Percentiles rank a stretch among this genome's conserved stretches.
These are phyloP conservation scores for Casaregolazyma suthepensis DNA, from an alignment of 1,139 yeast species.

Conservation along the genomic window DNA sequence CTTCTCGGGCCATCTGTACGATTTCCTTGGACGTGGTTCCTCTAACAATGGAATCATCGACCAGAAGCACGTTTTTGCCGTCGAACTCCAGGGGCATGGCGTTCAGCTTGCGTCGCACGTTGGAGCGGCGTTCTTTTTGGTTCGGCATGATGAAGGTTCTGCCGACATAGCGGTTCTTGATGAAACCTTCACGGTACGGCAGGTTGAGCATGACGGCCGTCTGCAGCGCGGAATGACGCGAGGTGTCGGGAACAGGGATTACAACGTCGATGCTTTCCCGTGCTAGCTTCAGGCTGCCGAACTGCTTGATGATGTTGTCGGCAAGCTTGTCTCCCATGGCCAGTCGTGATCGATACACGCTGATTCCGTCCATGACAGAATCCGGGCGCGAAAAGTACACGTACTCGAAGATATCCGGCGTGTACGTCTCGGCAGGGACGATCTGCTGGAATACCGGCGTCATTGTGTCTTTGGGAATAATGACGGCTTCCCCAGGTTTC, in stretches of 20 bases:
- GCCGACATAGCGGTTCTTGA: conserved; percentile 93
- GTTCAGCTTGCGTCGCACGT: conserved; percentile 89
- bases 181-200: conserved; percentile 95
- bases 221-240: conserved; percentile 89
- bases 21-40: conserved; percentile 97
- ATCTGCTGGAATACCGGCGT: conserved; percentile 82
- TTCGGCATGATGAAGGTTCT: conserved; percentile 98
- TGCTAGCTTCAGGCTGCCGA: conserved; percentile 44
- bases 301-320: conserved; percentile 50
- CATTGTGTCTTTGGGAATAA: conserved; percentile 67
- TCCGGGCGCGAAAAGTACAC: conserved; percentile 98
- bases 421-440: conserved; percentile 67
- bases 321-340: conserved; percentile 95
- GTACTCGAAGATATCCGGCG: conserved; percentile 96
- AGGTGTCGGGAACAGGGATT: conserved; percentile 96
- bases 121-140: conserved; percentile 88
- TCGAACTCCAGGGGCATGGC: conserved; percentile 93
- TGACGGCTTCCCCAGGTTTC: conserved; percentile 93
- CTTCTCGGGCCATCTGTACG: conserved; percentile 95
- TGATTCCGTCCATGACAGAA: conserved; percentile 89
- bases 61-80: conserved; percentile 80
- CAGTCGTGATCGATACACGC: conserved; percentile 86
- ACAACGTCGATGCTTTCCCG: conserved; percentile 75
- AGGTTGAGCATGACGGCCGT: conserved; percentile 75
- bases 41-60: conserved; percentile 94